These are phyloP conservation scores for Solanum virginianum DNA, from an alignment of 257 asterid species.

Conservation along the genomic window DNA sequence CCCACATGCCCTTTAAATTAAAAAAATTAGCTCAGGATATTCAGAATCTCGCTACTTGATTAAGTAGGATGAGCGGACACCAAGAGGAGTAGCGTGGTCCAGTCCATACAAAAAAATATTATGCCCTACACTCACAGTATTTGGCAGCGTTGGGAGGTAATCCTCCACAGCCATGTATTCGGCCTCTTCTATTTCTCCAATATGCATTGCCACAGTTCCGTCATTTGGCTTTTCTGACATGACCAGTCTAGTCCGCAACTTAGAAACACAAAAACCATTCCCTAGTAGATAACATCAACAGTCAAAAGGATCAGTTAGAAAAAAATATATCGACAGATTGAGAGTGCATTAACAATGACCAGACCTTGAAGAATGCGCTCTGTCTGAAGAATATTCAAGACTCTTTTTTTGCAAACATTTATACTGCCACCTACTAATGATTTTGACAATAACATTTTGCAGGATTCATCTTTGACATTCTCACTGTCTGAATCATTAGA, in stretches of 20 bases:
- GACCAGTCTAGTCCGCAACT: conserved; percentile 61
- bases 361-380: conserved; percentile 79
- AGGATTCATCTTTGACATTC: conserved; percentile 52
- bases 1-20: neutral
- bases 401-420: conserved; percentile 69
- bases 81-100: neutral
- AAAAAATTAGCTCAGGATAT: neutral
- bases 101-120: neutral
- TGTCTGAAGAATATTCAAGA: conserved; percentile 42
- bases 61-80: neutral
- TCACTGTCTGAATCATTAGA: conserved; percentile 56
- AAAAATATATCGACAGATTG: neutral
- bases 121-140: conserved; percentile 53
- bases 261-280: conserved; percentile 43
- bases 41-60: neutral
- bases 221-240: conserved; percentile 91
- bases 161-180: conserved; percentile 69
- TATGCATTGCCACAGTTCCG: conserved; percentile 73
- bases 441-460: conserved; percentile 67
- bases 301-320: conserved; percentile 18
- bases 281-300: conserved; percentile 32
- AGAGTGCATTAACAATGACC: conserved; percentile 7
- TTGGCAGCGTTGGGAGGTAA: conserved; percentile 81
- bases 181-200: conserved; percentile 70
- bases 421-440: conserved; percentile 73